Percentiles rank a stretch among this genome's conserved stretches.
Evolutionary conservation across 768 basidiomycete species (phyloP).

Genomic region (Solioccasus polychromus): DNA sequence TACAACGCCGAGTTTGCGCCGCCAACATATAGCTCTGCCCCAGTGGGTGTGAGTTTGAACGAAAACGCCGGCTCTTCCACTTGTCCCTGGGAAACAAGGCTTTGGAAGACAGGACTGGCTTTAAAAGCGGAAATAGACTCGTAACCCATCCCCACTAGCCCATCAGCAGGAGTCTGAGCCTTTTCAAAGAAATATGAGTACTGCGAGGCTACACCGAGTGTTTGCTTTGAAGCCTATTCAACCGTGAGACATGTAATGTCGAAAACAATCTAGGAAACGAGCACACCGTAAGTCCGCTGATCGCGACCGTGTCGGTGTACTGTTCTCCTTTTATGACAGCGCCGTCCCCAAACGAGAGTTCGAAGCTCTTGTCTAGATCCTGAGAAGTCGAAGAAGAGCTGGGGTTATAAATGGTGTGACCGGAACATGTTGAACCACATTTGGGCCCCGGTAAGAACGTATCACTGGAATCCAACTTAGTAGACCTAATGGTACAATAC

Average conservation of each 20-base stretch:
- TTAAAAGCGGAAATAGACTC: conserved; percentile 34
- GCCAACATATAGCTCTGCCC: conserved; percentile 50
- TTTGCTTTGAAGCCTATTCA: conserved; percentile 10
- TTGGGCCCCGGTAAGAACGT: conserved; percentile 25
- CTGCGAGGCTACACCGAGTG: conserved; percentile 10
- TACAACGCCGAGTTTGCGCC: conserved; percentile 44
- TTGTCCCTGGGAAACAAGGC: conserved; percentile 36
- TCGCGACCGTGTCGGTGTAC: conserved; percentile 10
- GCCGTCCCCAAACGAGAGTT: background rate
- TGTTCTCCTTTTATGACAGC: conserved; percentile 3
- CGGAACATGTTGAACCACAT: conserved; percentile 25
- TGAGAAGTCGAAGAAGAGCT: conserved; percentile 6
- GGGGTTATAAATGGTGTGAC: conserved; percentile 34
- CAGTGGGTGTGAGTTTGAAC: conserved; percentile 42
- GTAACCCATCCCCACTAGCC: conserved; percentile 43
- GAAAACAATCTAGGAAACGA: background rate
- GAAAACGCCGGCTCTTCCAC: conserved; percentile 38
- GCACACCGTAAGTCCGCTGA: conserved; percentile 12
- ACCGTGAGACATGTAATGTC: background rate
- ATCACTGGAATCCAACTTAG: conserved; percentile 14
- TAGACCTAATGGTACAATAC: no score
- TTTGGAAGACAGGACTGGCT: conserved; percentile 38
- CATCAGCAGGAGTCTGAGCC: conserved; percentile 18
- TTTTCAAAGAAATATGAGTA: conserved; percentile 5
- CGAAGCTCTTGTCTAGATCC: conserved; percentile 1